phyloP scores from a whole-genome alignment of 352 stramenopile species.

The Globisporangium nagaii region DNA sequence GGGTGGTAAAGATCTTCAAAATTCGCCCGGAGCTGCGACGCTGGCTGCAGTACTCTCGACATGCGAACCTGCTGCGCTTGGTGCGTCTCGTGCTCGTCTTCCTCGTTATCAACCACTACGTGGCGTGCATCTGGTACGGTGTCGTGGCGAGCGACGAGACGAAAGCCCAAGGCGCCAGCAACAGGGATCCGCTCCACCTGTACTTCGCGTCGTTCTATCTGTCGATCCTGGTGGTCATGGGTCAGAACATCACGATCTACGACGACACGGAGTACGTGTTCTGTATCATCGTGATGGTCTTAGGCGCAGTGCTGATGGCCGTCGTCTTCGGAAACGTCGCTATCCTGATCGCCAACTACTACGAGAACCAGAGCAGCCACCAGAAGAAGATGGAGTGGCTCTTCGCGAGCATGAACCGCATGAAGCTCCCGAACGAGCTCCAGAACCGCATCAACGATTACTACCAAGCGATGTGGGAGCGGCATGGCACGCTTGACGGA shows the following conservation, averaged over 20 bases:
- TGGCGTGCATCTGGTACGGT: constrained; percentile 75
- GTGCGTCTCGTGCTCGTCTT: constrained; percentile 63
- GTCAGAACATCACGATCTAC: constrained; percentile 65
- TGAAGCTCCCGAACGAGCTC: constrained; percentile 70
- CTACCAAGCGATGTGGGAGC: constrained; percentile 85
- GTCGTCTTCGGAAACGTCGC: constrained; percentile 85
- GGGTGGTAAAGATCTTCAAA: constrained; percentile 68
- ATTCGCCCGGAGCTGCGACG: constrained; percentile 63
- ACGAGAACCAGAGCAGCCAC: constrained; percentile 76
- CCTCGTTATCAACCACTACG: constrained; percentile 72
- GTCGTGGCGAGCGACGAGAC: constrained; percentile 46
- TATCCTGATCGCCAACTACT: constrained; percentile 84
- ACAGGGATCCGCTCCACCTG: constrained; percentile 21
- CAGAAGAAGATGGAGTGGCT: constrained; percentile 88
- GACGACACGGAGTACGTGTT: constrained; percentile 74
- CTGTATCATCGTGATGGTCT: constrained; percentile 58
- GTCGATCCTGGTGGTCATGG: constrained; percentile 71
- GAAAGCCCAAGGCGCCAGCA: constrained; percentile 28
- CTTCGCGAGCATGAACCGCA: constrained; percentile 77
- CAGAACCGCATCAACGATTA: constrained; percentile 85
- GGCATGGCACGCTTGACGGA: constrained; percentile 73
- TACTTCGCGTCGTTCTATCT: constrained; percentile 71
- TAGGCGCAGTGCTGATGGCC: constrained; percentile 76
- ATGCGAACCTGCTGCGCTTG: constrained; percentile 69
- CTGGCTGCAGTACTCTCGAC: constrained; percentile 80